Percentiles rank a stretch among this genome's conserved stretches.
phyloP scores from a whole-genome alignment of 768 basidiomycete genomes.

The Lentinula aciculospora region DNA sequence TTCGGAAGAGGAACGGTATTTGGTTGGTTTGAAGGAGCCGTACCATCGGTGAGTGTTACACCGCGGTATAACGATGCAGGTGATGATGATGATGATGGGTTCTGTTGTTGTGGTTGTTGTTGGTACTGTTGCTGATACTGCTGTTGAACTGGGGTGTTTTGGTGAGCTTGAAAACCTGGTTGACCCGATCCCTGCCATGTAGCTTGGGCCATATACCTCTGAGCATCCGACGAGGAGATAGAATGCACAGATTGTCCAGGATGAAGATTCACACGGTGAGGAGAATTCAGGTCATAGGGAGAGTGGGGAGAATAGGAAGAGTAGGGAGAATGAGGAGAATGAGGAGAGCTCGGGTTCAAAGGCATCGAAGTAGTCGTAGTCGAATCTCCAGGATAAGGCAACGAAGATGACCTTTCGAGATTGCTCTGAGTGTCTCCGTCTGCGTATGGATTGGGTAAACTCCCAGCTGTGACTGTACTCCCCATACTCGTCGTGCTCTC shows the following conservation, averaged over 20 bases:
- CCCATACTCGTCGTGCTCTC: neutral
- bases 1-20: neutral
- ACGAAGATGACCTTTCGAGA: neutral
- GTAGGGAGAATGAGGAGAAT: neutral
- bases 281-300: too few relatives aligned
- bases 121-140: neutral
- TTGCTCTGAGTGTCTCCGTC: neutral
- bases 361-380: too few relatives aligned
- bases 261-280: too few relatives aligned
- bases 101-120: neutral
- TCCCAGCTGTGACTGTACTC: neutral
- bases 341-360: neutral
- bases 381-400: neutral
- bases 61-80: neutral
- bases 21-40: neutral
- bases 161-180: too few relatives aligned
- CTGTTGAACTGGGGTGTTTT: neutral
- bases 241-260: too few relatives aligned
- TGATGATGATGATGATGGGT: too few relatives aligned
- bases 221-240: too few relatives aligned
- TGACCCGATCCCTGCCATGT: neutral
- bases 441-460: constrained; percentile 1
- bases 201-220: neutral
- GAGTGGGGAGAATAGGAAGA: neutral
- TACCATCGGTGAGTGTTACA: neutral